phyloP scores from a whole-genome alignment of 1,139 yeast genomes.

The Wickerhamomyces sp. region DNA sequence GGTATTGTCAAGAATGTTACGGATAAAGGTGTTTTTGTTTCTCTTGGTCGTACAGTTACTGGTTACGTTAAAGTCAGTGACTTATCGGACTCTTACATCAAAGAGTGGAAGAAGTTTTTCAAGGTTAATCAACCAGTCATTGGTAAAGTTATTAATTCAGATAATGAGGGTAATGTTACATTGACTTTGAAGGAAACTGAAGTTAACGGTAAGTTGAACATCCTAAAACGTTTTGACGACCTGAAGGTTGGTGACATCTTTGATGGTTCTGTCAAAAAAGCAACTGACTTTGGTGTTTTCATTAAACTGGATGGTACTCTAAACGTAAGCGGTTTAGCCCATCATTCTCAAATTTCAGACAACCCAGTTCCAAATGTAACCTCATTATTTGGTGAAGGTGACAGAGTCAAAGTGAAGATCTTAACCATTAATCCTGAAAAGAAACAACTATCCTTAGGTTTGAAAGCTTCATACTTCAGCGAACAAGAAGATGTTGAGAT shows the following conservation, averaged over 20 bases:
- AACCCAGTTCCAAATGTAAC: slow-evolving; percentile 43
- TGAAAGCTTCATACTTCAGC: slow-evolving; percentile 87
- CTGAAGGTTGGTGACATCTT: slow-evolving; percentile 62
- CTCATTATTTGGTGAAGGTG: slow-evolving; percentile 79
- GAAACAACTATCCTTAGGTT: slow-evolving; percentile 78
- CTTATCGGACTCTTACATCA: slow-evolving; percentile 72
- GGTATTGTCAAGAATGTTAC: slow-evolving; percentile 77
- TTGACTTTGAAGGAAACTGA: slow-evolving; percentile 81
- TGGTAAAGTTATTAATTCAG: slow-evolving; percentile 67
- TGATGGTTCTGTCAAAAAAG: slow-evolving; percentile 77
- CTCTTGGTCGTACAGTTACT: slow-evolving; percentile 64
- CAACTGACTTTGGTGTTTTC: slow-evolving; percentile 88
- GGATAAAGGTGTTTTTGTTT: slow-evolving; percentile 74
- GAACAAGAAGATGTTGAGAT: slow-evolving; percentile 34
- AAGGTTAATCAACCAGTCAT: slow-evolving; percentile 66
- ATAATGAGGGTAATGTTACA: slow-evolving; percentile 60
- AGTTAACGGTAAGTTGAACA: slow-evolving; percentile 60
- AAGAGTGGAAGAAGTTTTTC: slow-evolving; percentile 83
- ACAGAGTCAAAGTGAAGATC: slow-evolving; percentile 80
- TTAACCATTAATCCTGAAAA: slow-evolving; percentile 58
- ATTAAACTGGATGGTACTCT: slow-evolving; percentile 72
- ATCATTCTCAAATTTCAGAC: slow-evolving; percentile 81
- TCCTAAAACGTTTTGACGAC: slow-evolving; percentile 57
- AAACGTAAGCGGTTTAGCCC: slow-evolving; percentile 82
- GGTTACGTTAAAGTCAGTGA: slow-evolving; percentile 83